These are phyloP conservation scores for Calonectria hongkongensis DNA, from an alignment of 2,329 filamentous ascomycete species.

Conservation along the genomic window DNA sequence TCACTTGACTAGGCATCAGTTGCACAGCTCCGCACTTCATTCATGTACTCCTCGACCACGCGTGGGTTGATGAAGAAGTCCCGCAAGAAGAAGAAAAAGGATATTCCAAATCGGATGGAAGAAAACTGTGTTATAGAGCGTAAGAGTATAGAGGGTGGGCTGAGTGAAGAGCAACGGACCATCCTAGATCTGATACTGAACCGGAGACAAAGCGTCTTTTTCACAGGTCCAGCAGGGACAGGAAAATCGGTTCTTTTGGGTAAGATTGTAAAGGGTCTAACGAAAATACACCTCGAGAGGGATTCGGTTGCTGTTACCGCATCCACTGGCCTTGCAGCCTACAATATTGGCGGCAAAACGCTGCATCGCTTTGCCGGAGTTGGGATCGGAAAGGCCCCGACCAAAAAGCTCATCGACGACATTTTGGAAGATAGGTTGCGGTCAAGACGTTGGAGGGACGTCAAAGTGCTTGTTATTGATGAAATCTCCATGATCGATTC, in stretches of 20 bases:
- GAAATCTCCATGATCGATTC: slow-evolving; percentile 99
- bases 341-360: slow-evolving; percentile 96
- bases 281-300: slow-evolving; percentile 83
- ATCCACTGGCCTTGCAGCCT: slow-evolving; percentile 95
- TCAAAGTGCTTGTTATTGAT: slow-evolving; percentile 91
- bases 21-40: neutral
- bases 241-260: slow-evolving; percentile 98
- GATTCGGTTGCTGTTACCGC: slow-evolving; percentile 95
- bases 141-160: slow-evolving; percentile 40
- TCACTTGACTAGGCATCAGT: neutral
- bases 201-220: slow-evolving; percentile 92
- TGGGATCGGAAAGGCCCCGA: slow-evolving; percentile 93
- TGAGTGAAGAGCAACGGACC: slow-evolving; percentile 90
- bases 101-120: neutral
- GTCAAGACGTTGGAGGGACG: slow-evolving; percentile 90
- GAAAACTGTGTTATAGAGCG: neutral
- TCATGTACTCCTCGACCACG: neutral
- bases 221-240: slow-evolving; percentile 96
- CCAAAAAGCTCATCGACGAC: slow-evolving; percentile 88
- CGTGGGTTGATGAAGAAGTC: neutral
- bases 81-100: neutral
- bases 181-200: slow-evolving; percentile 90
- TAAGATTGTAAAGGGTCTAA: slow-evolving; percentile 88
- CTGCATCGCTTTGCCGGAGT: slow-evolving; percentile 98
- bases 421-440: slow-evolving; percentile 89